A percentile compares a stretch with the other conserved stretches of the same genome.
phyloP scores from a whole-genome alignment of 352 stramenopile species.

The Saprolegnia diclina region DNA sequence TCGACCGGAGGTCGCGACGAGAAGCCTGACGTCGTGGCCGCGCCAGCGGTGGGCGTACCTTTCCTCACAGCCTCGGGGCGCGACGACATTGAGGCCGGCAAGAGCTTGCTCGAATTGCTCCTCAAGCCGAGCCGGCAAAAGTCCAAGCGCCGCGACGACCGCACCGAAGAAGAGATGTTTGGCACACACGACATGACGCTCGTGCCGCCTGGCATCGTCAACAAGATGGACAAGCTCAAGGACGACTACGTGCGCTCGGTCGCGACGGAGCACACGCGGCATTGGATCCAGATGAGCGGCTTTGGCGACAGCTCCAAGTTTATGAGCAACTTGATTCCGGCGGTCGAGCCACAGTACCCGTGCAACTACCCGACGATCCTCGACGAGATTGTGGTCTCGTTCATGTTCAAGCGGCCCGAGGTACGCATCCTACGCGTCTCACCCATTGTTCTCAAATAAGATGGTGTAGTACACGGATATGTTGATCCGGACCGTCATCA shows the following conservation, averaged over 20 bases:
- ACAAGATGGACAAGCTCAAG: slow-evolving; percentile 71
- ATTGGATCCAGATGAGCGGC: slow-evolving; percentile 60
- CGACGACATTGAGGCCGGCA: slow-evolving; percentile 20
- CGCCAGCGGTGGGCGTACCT: not conserved
- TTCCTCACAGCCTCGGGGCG: slow-evolving; percentile 17
- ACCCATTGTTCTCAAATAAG: not conserved
- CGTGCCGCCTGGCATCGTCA: slow-evolving; percentile 74
- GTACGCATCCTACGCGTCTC: slow-evolving; percentile 6
- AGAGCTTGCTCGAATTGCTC: slow-evolving; percentile 19
- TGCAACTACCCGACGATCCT: slow-evolving; percentile 74
- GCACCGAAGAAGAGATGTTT: slow-evolving; percentile 20
- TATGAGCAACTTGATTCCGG: slow-evolving; percentile 54
- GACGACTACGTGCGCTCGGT: slow-evolving; percentile 42
- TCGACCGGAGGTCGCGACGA: slow-evolving; percentile 7
- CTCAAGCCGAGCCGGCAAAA: slow-evolving; percentile 17
- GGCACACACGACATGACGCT: slow-evolving; percentile 39
- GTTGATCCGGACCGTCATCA: slow-evolving; percentile 58
- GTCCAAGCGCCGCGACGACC: slow-evolving; percentile 22
- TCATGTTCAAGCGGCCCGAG: slow-evolving; percentile 74
- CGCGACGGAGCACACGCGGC: slow-evolving; percentile 57
- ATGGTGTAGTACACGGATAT: slow-evolving; percentile 34
- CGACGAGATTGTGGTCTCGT: slow-evolving; percentile 67
- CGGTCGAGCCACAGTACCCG: slow-evolving; percentile 77
- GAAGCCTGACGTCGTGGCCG: not conserved
- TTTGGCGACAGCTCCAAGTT: slow-evolving; percentile 55